These are phyloP conservation scores for Asterophora lycoperdoides DNA, from an alignment of 768 basidiomycete species.

Conservation along the genomic window DNA sequence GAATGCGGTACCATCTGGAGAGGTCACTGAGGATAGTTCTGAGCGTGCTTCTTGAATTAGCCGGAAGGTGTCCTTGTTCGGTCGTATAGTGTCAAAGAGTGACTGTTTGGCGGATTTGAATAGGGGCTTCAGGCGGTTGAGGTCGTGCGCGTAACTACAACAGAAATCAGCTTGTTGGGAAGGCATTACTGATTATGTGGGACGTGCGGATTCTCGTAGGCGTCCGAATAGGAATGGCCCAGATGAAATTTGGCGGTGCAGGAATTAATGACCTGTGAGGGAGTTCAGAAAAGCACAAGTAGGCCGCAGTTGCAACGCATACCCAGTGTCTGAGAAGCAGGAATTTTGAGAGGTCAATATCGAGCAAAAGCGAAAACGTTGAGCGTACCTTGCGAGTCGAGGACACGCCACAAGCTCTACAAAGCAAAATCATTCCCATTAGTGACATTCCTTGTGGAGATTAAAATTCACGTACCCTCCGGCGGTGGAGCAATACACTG, in stretches of 20 bases:
- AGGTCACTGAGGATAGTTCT: constrained; percentile 33
- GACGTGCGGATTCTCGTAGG: constrained; percentile 63
- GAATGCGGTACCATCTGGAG: constrained; percentile 11
- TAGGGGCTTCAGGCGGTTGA: constrained; percentile 55
- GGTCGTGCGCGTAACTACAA: constrained; percentile 45
- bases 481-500: constrained; percentile 60
- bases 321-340: constrained; percentile 56
- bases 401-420: constrained; percentile 73
- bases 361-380: background rate
- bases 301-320: constrained; percentile 11
- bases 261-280: constrained; percentile 55
- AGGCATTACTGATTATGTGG: background rate
- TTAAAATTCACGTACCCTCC: constrained; percentile 40
- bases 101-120: constrained; percentile 45
- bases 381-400: constrained; percentile 52
- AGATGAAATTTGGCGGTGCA: constrained; percentile 65
- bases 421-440: background rate
- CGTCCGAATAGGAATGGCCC: constrained; percentile 47
- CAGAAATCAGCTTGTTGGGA: constrained; percentile 1
- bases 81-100: constrained; percentile 48
- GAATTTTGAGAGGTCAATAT: background rate
- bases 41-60: constrained; percentile 49
- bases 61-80: constrained; percentile 38
- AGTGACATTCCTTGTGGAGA: background rate
- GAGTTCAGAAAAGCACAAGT: background rate